Percentiles rank a stretch among this genome's conserved stretches.
phyloP scores from a whole-genome alignment of 345 rosid species.

The Adansonia digitata region DNA sequence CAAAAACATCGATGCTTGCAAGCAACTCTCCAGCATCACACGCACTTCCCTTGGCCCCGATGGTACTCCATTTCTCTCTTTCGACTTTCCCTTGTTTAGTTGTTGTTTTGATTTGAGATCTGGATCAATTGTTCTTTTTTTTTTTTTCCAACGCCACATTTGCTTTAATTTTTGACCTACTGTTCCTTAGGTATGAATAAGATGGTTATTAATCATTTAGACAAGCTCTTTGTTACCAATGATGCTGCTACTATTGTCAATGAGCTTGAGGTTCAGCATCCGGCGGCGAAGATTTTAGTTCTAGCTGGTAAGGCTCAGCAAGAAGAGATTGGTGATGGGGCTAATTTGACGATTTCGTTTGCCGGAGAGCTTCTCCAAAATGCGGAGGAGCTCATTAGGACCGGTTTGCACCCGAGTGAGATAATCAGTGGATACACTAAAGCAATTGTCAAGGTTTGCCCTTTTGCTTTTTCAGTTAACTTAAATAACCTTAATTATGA shows the following conservation, averaged over 20 bases:
- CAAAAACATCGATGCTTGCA: slow-evolving; percentile 97
- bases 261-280: slow-evolving; percentile 97
- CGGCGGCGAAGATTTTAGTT: slow-evolving; percentile 89
- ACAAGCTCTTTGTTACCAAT: slow-evolving; percentile 84
- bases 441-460: slow-evolving; percentile 55
- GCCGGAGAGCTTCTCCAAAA: slow-evolving; percentile 93
- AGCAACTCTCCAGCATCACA: slow-evolving; percentile 85
- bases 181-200: slow-evolving; percentile 78
- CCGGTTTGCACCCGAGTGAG: slow-evolving; percentile 91
- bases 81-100: background rate
- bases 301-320: slow-evolving; percentile 95
- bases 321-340: slow-evolving; percentile 98
- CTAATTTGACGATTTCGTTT: slow-evolving; percentile 82
- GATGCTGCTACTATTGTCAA: slow-evolving; percentile 96
- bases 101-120: background rate
- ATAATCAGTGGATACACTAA: slow-evolving; percentile 90
- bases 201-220: slow-evolving; percentile 97
- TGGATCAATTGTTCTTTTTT: background rate
- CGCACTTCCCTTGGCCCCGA: slow-evolving; percentile 98
- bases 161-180: background rate
- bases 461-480: background rate
- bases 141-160: background rate
- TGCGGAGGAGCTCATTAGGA: slow-evolving; percentile 92
- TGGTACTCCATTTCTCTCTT: slow-evolving; percentile 34
- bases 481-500: background rate